Base-by-base conservation (phyloP, 306 rosid genomes). In the Adenanthera pavonina region DNA sequence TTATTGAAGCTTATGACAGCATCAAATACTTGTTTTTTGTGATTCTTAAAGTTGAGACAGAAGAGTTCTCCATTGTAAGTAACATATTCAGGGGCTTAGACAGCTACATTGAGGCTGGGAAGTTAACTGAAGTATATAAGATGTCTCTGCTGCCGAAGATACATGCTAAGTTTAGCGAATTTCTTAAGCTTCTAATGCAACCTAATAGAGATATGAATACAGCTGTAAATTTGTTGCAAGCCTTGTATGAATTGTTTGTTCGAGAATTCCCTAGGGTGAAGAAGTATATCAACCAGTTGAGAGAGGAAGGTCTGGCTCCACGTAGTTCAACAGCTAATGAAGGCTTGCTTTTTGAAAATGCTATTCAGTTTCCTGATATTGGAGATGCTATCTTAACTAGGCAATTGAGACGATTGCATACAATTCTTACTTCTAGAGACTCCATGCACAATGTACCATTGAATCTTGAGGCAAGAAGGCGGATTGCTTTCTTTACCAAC, bases 401-500 rank as follows among this genome's bases (percentile, higher is more conserved):
- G 90, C 89, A 91, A 80, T 85, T 94, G 52, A 90, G 94, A 54
- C 96, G 98, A 60, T 70, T 94, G 88, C 85, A 83, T 64, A 90
- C 92, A 71, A 94, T 94, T 72, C 95, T 94, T 81, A 92, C 95
- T 76, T 91, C 98, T 73, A 86, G 92, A 76, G 98, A 92, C 76
- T 82, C 97, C 0, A 94, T 94, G 97, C 88, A 89, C 76, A 88
- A 90, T 76, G 95, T 94, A 78, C 98, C 98, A 12, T 67, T 75
- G 79, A 94, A 92, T 89, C 76, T 84, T 19, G 98, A 94, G 85
- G 97, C 98, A 11, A 90, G 97, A 17, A 81, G 91, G 53, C 91
- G 98, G 48, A 84, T 94, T 74, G 95, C 98, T 79, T 94, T 94
- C 90, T 94, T 92, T 82, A 88, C 91, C 89, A 94, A 94, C 86